phyloP scores from a whole-genome alignment of 2,329 filamentous ascomycete species.

The Paramyrothecium sp. region DNA sequence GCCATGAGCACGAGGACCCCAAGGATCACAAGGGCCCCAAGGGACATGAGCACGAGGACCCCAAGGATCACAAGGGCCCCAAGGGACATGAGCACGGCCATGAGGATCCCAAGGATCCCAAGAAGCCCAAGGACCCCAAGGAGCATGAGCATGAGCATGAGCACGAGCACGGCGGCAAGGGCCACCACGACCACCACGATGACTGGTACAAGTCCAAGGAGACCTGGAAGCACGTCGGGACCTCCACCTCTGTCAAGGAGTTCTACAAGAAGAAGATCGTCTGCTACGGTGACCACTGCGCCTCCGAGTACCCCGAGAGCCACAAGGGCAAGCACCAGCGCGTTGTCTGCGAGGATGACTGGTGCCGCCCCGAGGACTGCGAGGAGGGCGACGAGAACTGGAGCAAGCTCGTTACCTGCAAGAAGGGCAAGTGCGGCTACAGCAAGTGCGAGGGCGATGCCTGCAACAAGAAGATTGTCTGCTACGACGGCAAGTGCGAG shows the following conservation, averaged over 20 bases:
- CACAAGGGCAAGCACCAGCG: constrained; percentile 24
- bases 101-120: background rate
- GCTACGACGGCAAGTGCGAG: constrained; percentile 27
- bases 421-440: constrained; percentile 24
- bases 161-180: constrained; percentile 9
- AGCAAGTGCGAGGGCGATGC: constrained; percentile 17
- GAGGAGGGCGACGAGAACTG: constrained; percentile 20
- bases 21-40: background rate
- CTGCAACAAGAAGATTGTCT: constrained; percentile 30
- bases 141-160: constrained; percentile 8
- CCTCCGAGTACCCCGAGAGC: constrained; percentile 22
- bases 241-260: constrained; percentile 3
- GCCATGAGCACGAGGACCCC: background rate
- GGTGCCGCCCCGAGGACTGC: constrained; percentile 23
- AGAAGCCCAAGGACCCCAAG: constrained; percentile 3
- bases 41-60: background rate
- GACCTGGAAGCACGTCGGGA: background rate
- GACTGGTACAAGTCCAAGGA: constrained; percentile 7
- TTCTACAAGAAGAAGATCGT: constrained; percentile 29
- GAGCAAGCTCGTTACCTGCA: constrained; percentile 27
- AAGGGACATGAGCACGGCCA: background rate
- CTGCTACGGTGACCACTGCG: constrained; percentile 32
- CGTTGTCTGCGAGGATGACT: constrained; percentile 27
- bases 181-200: background rate
- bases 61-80: background rate